Evolutionary conservation across 75 land plant species (phyloP).

Genomic region (Cunninghamia lanceolata): DNA sequence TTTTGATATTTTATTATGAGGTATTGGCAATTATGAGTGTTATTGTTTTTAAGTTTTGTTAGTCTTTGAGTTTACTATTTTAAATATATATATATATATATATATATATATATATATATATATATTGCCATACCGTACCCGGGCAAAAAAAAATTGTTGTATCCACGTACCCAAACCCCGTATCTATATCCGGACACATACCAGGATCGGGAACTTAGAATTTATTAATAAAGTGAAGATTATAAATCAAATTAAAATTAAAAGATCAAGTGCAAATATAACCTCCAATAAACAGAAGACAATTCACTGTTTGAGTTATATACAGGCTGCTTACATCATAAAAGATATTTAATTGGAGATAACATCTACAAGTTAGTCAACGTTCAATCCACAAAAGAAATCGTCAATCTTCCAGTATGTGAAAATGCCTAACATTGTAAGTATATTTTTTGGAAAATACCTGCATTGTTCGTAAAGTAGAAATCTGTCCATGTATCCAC

Average conservation of each 20-base stretch:
- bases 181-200: no score
- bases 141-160: no score
- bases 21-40: no score
- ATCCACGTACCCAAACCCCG: no score
- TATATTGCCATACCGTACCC: no score
- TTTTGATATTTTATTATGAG: no score
- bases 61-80: no score
- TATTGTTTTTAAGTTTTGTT: no score
- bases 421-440: background rate
- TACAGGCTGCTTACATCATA: background rate
- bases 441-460: conserved; percentile 24
- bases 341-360: background rate
- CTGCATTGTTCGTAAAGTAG: conserved; percentile 86
- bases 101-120: no score
- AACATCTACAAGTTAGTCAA: background rate
- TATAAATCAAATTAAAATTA: background rate
- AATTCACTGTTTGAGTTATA: background rate
- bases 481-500: conserved; percentile 99
- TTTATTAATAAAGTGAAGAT: background rate
- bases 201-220: background rate
- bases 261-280: background rate
- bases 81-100: no score
- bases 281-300: background rate
- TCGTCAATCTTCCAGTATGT: background rate
- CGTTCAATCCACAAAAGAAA: background rate